These are phyloP conservation scores for Penicillium paxilli DNA, from an alignment of 495 filamentous ascomycete species.

Conservation along the genomic window DNA sequence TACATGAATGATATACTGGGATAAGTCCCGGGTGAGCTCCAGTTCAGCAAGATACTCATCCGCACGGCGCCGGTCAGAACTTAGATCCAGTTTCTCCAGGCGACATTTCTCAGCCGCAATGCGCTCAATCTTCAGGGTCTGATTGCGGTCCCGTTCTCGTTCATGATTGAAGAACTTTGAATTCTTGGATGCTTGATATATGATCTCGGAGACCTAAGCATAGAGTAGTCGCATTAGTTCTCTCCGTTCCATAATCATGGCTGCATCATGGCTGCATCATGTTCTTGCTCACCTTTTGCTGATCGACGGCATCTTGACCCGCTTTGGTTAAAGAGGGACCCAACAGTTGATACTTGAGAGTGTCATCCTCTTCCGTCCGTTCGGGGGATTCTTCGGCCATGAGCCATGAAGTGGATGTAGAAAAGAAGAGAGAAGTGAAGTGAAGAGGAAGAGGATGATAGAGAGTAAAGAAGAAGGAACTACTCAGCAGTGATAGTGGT, in stretches of 20 bases:
- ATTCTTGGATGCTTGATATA: slow-evolving; percentile 94
- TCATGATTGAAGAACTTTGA: slow-evolving; percentile 97
- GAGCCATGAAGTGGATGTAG: not conserved
- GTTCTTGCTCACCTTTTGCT: slow-evolving; percentile 63
- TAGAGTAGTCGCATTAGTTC: no score
- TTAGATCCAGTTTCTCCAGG: slow-evolving; percentile 74
- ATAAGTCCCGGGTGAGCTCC: slow-evolving; percentile 76
- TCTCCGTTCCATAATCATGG: no score
- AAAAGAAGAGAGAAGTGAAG: not conserved
- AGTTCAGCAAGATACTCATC: slow-evolving; percentile 82
- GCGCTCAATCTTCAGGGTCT: slow-evolving; percentile 83
- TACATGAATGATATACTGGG: slow-evolving; percentile 83
- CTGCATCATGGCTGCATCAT: not conserved
- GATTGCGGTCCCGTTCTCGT: slow-evolving; percentile 73
- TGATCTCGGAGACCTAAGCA: slow-evolving; percentile 88
- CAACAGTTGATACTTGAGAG: slow-evolving; percentile 71
- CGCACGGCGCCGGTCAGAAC: slow-evolving; percentile 67
- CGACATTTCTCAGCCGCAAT: slow-evolving; percentile 75
- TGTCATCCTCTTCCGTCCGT: slow-evolving; percentile 33
- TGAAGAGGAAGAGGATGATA: not conserved
- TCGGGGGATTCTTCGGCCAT: slow-evolving; percentile 5
- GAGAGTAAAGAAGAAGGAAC: not conserved
- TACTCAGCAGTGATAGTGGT: not conserved
- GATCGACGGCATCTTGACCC: slow-evolving; percentile 91
- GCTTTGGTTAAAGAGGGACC: slow-evolving; percentile 93